Conservation (phyloP, 306 rosid species). For the Vigna hirtella region DNA sequence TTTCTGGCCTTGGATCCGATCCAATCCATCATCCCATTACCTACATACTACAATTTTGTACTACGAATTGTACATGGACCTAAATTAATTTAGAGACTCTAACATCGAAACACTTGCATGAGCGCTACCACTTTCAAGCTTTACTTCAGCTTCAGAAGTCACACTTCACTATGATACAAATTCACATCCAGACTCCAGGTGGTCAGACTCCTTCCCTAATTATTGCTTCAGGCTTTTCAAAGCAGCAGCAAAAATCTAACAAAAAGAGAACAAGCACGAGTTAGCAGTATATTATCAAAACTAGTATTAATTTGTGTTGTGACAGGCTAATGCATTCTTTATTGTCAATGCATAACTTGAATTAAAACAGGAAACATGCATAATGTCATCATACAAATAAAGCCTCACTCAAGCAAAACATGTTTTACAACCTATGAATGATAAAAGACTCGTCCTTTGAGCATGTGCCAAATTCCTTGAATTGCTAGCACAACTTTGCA, state of each 20-base stretch:
- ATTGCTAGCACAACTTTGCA: conserved; percentile 24
- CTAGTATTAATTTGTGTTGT: not conserved
- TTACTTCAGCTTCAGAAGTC: conserved; percentile 16
- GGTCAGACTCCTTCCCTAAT: conserved; percentile 34
- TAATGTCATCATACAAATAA: conserved; percentile 15
- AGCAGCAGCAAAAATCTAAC: conserved; percentile 58
- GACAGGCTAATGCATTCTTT: conserved; percentile 6
- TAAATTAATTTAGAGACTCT: not conserved
- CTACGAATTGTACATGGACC: conserved; percentile 32
- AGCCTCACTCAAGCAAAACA: conserved; percentile 23
- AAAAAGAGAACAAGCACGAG: conserved; percentile 32
- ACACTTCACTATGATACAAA: conserved; percentile 32
- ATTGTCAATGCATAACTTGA: conserved; percentile 4
- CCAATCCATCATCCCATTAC: conserved; percentile 24
- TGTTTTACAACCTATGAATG: conserved; percentile 14
- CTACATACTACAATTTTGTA: conserved; percentile 9
- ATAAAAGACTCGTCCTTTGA: conserved; percentile 1
- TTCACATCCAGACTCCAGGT: conserved; percentile 18
- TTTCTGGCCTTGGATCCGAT: conserved; percentile 11
- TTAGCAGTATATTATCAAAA: conserved; percentile 23
- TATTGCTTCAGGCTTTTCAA: conserved; percentile 56
- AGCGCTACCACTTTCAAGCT: conserved; percentile 34
- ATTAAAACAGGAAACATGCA: conserved; percentile 16
- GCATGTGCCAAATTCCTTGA: conserved; percentile 5
- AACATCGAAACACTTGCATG: conserved; percentile 9